phyloP scores from a whole-genome alignment of 306 rosid species.

The Castanea sativa region DNA sequence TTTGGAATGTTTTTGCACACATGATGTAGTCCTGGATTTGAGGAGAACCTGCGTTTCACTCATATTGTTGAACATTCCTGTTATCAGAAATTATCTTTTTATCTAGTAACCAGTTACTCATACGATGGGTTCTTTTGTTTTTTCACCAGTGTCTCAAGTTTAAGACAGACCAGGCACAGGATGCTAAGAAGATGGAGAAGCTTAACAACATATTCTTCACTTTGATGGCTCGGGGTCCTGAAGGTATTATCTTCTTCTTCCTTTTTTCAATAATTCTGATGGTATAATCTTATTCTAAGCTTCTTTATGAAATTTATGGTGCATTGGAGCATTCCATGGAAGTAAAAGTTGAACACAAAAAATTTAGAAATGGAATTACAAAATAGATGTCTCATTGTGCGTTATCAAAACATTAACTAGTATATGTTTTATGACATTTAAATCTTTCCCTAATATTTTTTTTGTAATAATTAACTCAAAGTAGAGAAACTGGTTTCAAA shows the following conservation, averaged over 20 bases:
- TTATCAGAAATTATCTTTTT: not conserved
- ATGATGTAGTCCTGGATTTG: not conserved
- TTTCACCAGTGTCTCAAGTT: slow-evolving; percentile 78
- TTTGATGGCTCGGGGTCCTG: slow-evolving; percentile 94
- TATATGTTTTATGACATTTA: not conserved
- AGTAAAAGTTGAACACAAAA: not conserved
- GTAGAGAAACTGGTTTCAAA: not conserved
- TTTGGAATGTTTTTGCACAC: slow-evolving; percentile 2
- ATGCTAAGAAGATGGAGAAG: slow-evolving; percentile 84
- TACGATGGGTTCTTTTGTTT: slow-evolving; percentile 21
- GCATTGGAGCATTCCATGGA: slow-evolving; percentile 4
- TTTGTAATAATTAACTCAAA: not conserved
- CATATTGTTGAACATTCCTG: not conserved
- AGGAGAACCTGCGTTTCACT: not conserved
- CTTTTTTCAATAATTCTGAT: slow-evolving; percentile 38
- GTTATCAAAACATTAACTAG: not conserved
- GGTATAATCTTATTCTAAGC: slow-evolving; percentile 42
- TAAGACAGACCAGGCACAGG: slow-evolving; percentile 95
- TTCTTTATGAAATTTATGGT: slow-evolving; percentile 13
- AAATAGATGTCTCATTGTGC: not conserved
- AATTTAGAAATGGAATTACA: not conserved
- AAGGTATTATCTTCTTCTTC: slow-evolving; percentile 40
- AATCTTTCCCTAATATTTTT: not conserved
- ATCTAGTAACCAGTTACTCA: slow-evolving; percentile 3
- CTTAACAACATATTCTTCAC: slow-evolving; percentile 86